Percentiles rank a stretch among this genome's conserved stretches.
These are phyloP conservation scores for Exophiala sp. DNA, from an alignment of 2,329 filamentous ascomycete species.

Conservation along the genomic window DNA sequence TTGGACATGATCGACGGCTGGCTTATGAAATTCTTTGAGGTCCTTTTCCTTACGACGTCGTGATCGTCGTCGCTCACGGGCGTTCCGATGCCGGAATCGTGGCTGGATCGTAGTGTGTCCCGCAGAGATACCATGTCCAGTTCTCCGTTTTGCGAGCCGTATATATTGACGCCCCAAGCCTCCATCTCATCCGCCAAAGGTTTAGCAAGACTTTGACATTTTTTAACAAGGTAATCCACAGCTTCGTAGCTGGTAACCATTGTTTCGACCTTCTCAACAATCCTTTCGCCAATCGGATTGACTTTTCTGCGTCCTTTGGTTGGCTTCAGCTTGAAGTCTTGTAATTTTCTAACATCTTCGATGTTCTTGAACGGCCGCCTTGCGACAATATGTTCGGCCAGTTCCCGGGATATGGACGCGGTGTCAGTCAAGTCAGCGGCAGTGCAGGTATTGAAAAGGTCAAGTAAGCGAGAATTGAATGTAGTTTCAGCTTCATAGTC, in stretches of 20 bases:
- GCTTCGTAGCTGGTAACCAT: constrained; percentile 79
- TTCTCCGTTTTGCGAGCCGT: constrained; percentile 58
- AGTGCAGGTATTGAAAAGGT: constrained; percentile 78
- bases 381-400: constrained; percentile 66
- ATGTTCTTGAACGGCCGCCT: constrained; percentile 71
- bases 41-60: constrained; percentile 34
- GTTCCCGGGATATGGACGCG: constrained; percentile 67
- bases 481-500: constrained; percentile 35
- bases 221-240: constrained; percentile 74
- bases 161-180: constrained; percentile 65
- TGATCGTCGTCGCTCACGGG: constrained; percentile 51
- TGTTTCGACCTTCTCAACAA: constrained; percentile 64
- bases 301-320: constrained; percentile 50
- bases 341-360: constrained; percentile 63
- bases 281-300: constrained; percentile 61
- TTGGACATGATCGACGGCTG: constrained; percentile 76
- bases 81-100: constrained; percentile 67
- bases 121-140: constrained; percentile 57
- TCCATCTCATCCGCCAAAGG: constrained; percentile 63
- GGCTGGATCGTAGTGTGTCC: constrained; percentile 41
- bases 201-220: constrained; percentile 70
- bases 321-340: constrained; percentile 49
- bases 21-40: constrained; percentile 45
- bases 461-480: constrained; percentile 60
- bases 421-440: constrained; percentile 76